Conservation (phyloP, 495 filamentous ascomycete species). For the Trichoderma reesei region DNA sequence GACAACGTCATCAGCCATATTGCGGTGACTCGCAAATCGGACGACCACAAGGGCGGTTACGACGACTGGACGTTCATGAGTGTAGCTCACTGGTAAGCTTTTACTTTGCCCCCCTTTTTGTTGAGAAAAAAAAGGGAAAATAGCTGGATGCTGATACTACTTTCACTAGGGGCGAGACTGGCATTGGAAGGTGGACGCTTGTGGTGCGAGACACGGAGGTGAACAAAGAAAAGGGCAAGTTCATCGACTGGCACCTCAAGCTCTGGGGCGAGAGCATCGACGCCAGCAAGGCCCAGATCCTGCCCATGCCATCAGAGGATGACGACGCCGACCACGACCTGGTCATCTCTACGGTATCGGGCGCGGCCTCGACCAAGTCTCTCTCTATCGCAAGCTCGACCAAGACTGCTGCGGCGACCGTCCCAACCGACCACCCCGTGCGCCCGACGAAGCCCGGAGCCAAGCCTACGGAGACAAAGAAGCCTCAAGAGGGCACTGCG, state of each 20-base stretch:
- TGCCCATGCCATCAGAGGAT: constrained; percentile 75
- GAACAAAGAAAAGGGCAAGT: constrained; percentile 66
- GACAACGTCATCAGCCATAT: constrained; percentile 74
- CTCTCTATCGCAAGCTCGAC: constrained; percentile 18
- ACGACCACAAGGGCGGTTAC: constrained; percentile 62
- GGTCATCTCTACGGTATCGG: constrained; percentile 32
- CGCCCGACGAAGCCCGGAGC: constrained; percentile 59
- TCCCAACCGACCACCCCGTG: constrained; percentile 62
- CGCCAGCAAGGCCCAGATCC: constrained; percentile 52
- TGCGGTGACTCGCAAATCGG: constrained; percentile 57
- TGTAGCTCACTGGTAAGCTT: constrained; percentile 82
- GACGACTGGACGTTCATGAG: constrained; percentile 98
- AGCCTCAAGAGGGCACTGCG: background rate
- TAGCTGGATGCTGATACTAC: constrained; percentile 15
- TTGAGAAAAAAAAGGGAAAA: constrained; percentile 9
- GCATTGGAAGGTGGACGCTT: constrained; percentile 81
- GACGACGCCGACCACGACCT: constrained; percentile 72
- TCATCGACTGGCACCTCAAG: constrained; percentile 87
- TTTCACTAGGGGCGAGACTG: constrained; percentile 70
- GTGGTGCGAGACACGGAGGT: constrained; percentile 77
- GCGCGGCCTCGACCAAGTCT: constrained; percentile 31
- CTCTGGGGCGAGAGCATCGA: constrained; percentile 88
- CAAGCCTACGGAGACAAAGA: constrained; percentile 25
- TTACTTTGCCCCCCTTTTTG: background rate
- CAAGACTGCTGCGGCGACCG: constrained; percentile 24